phyloP scores from a whole-genome alignment of 2,329 filamentous ascomycete species.

The Coniosporium tulheliwenetii region DNA sequence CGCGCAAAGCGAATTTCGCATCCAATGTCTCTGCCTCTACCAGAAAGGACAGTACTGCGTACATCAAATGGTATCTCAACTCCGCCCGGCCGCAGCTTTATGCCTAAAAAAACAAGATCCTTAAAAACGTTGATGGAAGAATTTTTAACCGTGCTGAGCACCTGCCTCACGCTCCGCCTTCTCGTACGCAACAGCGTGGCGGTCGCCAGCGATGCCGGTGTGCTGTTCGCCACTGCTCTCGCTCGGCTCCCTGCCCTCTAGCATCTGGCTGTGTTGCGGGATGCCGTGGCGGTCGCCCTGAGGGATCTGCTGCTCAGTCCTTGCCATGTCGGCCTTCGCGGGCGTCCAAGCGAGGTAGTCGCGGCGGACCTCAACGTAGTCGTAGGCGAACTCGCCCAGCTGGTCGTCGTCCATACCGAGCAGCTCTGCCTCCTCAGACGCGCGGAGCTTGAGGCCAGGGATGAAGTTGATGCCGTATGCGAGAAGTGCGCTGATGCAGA shows the following conservation, averaged over 20 bases:
- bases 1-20: no score
- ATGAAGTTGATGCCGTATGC: conserved; percentile 61
- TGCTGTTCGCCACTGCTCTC: conserved; percentile 26
- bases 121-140: neutral
- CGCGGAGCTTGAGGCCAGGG: conserved; percentile 65
- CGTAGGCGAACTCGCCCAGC: conserved; percentile 79
- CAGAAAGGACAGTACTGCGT: neutral
- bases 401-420: conserved; percentile 84
- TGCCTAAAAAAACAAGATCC: neutral
- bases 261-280: conserved; percentile 50
- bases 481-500: conserved; percentile 57
- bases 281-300: conserved; percentile 56
- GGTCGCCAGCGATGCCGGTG: conserved; percentile 34
- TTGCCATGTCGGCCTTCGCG: conserved; percentile 47
- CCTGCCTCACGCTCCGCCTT: conserved; percentile 16
- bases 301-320: conserved; percentile 44
- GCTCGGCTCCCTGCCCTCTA: conserved; percentile 38
- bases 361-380: conserved; percentile 77
- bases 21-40: neutral
- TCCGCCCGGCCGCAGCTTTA: neutral
- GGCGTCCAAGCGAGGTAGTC: conserved; percentile 84
- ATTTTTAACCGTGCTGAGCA: conserved; percentile 1
- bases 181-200: conserved; percentile 35
- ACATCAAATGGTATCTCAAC: neutral
- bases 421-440: conserved; percentile 67